Evolutionary conservation across 2,329 filamentous ascomycete species (phyloP), one percentile per base, ranked within the genome.

Genomic region (Neofusicoccum parvum): DNA sequence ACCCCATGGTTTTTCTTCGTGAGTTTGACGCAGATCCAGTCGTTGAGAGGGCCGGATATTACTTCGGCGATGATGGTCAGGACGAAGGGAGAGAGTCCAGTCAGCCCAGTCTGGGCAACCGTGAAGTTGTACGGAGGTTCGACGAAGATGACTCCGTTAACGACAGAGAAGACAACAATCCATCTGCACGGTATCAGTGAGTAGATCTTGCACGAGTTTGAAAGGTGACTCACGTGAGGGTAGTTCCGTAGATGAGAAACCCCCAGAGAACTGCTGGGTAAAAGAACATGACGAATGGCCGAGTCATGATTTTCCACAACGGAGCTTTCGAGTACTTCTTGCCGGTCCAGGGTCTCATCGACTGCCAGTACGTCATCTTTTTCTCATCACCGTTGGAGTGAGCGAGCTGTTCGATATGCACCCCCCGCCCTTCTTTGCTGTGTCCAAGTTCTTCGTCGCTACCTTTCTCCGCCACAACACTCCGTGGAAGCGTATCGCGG

Each of bases 11-110:
- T 74, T 11, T 64, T 66, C 32, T 67, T 62, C 4, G 72, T 66
- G 11, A 74, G 56, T 58, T 69, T 71, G 34, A 81, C 64, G 39
- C 67, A 68, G 48, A 81, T 71, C 72, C 76, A 79, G 70, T 82
- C 82, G 67, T 80, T 82, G 53, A 82, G 69, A 1, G 80, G 80
- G 1, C 81, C 82, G 0, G 80, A 77, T 1, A 80, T 67, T 7
- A 83, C 45, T 65, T 81, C 78, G 32, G 81, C 83, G 23, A 86
- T 71, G 32, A 84, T 76, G 9, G 75, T 80, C 11, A 83, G 75
- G 64, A 85, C 71, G 69, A 85, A 82, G 0, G 83, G 82, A 0
- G 83, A 83, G 32, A 86, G 74, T 39, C 80, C 82, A 68, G 84
- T 82, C 45, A 85, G 76, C 0, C 84, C 84, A 1, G 81, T 82